Conservation (phyloP, 108 stramenopile genomes). For the Chaetoceros muelleri region DNA sequence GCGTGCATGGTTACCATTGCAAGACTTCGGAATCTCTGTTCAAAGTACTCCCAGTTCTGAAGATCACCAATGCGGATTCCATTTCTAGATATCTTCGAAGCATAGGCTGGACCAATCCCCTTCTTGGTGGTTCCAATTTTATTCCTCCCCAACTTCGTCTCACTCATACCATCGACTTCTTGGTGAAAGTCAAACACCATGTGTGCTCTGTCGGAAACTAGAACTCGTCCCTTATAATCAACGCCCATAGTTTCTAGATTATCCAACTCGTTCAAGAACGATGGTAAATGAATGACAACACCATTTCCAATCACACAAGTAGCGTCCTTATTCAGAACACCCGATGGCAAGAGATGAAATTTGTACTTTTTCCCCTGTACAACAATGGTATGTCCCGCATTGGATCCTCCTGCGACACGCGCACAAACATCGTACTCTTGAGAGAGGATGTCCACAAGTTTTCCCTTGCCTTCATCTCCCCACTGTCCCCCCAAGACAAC, state of each 20-base stretch:
- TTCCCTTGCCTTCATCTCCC: conserved; percentile 99
- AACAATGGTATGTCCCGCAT: conserved; percentile 97
- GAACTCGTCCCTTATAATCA: conserved; percentile 72
- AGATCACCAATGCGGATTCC: conserved; percentile 97
- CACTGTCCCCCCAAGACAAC: conserved; percentile 94
- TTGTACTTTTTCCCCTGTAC: conserved; percentile 95
- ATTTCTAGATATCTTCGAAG: conserved; percentile 93
- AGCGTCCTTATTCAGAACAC: conserved; percentile 85
- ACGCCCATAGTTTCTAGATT: conserved; percentile 64
- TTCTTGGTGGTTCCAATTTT: conserved; percentile 96
- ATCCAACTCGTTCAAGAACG: conserved; percentile 89
- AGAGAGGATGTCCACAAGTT: conserved; percentile 91
- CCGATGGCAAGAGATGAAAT: conserved; percentile 97
- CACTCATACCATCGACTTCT: conserved; percentile 81
- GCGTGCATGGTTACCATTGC: conserved; percentile 61
- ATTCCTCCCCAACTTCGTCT: conserved; percentile 72
- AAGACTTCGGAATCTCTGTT: conserved; percentile 75
- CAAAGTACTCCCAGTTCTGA: conserved; percentile 73
- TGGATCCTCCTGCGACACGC: conserved; percentile 93
- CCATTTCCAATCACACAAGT: conserved; percentile 95
- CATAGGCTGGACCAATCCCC: conserved; percentile 98
- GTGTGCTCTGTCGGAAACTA: conserved; percentile 94
- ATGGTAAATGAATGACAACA: conserved; percentile 92
- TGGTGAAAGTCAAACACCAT: conserved; percentile 99
- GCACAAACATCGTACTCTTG: conserved; percentile 93